Base-by-base conservation (phyloP, 2,329 filamentous ascomycete species). In the Onygena corvina region DNA sequence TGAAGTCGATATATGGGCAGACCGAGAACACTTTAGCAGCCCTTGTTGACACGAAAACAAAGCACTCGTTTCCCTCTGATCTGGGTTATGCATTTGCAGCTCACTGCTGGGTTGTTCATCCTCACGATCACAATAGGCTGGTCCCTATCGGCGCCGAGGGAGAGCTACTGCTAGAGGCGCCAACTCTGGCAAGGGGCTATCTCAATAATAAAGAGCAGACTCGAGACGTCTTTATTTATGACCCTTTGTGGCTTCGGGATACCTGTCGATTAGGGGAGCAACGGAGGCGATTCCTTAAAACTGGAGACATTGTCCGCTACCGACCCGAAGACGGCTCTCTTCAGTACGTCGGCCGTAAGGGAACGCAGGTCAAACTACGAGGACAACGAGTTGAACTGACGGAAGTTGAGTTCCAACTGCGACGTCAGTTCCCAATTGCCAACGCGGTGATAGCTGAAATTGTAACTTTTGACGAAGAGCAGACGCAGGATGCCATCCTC, bases 91-190 rank as follows among this genome's bases (percentile, higher is more conserved):
- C 53, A 18, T 49, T 54, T 38, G 56, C 57, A 30, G 53, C 50
- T 33, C 21, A 36, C 1, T 52, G 59, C 5, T 67, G 65, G 66
- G 58, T 68, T 34, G 59, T 66, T 5, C 59, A 67, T 49, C 55
- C 61, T 0, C 57, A 59, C 3, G 59, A 65, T 40, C 60, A 61
- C 34, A 50, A 64, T 20, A 47, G 49, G 4, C 55, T 69, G 8
- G 56, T 61, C 4, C 65, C 71, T 0, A 56, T 72, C 4, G 71
- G 62, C 8, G 57, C 58, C 8, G 54, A 62, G 23, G 62, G 62
- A 2, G 62, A 65, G 48, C 56, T 72, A 6, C 56, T 65, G 1
- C 55, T 71, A 2, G 61, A 66, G 47, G 68, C 67, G 2, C 64
- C 60, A 9, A 54, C 60, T 4, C 50, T 71, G 2, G 66, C 62